Evolutionary conservation across 768 basidiomycete species (phyloP).

Genomic region (Suillus brevipes): DNA sequence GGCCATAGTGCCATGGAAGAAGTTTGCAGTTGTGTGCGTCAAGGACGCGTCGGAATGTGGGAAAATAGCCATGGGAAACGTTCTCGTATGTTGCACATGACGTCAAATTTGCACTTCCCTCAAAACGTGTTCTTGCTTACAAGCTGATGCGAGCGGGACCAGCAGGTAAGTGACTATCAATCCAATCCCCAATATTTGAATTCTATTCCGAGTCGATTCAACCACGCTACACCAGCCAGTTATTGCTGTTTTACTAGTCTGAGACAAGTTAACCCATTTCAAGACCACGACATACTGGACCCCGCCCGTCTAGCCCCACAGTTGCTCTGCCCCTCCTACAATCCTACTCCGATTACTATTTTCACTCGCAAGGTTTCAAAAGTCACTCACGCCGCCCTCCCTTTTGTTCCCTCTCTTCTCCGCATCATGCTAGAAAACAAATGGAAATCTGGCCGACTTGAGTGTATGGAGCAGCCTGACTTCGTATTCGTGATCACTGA

Average conservation of each 20-base stretch:
- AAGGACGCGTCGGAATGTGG: not conserved
- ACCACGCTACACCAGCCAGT: too few relatives aligned
- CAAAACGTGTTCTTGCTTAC: not conserved
- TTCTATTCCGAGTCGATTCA: not conserved
- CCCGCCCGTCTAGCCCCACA: not conserved
- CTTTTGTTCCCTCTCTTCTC: too few relatives aligned
- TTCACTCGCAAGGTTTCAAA: not conserved
- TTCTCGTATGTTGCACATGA: too few relatives aligned
- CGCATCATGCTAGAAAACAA: too few relatives aligned
- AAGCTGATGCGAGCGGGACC: not conserved
- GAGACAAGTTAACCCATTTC: not conserved
- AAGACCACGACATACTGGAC: not conserved
- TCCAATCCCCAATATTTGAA: not conserved
- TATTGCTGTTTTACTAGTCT: too few relatives aligned
- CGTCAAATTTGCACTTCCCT: too few relatives aligned
- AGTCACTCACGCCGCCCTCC: too few relatives aligned
- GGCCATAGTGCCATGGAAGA: not conserved
- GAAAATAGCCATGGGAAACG: not conserved
- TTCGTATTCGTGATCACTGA: too few relatives aligned
- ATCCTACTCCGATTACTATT: constrained; percentile 33
- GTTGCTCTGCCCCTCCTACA: too few relatives aligned
- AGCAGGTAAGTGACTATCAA: not conserved
- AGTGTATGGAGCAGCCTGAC: too few relatives aligned
- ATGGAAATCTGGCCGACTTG: too few relatives aligned
- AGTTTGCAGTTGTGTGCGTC: not conserved